A percentile compares a stretch with the other conserved stretches of the same genome.
Evolutionary conservation across 176 grass and related monocot species (phyloP).

Genomic region (Bothriochloa decipiens): DNA sequence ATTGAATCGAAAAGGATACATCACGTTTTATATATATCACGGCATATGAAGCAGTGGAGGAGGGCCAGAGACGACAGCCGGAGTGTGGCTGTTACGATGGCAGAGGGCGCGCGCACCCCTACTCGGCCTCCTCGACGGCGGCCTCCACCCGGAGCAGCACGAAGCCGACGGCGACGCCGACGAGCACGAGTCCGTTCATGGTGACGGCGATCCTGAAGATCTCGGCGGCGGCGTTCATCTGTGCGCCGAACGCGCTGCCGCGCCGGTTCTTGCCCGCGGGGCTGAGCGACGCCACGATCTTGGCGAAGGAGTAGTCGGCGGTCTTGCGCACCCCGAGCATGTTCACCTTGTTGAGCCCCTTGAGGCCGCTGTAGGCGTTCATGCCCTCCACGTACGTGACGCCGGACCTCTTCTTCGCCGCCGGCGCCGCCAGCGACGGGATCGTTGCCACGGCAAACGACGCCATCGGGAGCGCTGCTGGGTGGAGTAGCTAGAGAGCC

Average conservation of each 20-base stretch:
- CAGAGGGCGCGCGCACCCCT: conserved; percentile 7
- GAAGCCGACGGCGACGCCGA: conserved; percentile 92
- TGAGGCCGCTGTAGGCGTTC: conserved; percentile 71
- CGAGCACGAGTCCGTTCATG: conserved; percentile 81
- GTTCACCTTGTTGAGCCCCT: conserved; percentile 61
- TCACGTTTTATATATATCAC: too few relatives aligned
- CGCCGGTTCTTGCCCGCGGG: conserved; percentile 47
- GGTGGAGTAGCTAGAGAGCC: neutral
- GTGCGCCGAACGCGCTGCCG: conserved; percentile 57
- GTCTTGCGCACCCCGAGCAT: conserved; percentile 57
- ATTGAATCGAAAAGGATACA: too few relatives aligned
- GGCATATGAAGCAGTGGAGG: conserved; percentile 12
- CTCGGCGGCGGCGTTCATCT: conserved; percentile 69
- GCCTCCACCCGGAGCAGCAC: conserved; percentile 86
- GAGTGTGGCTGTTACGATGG: neutral
- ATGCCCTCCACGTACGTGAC: conserved; percentile 62
- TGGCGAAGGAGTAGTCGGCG: conserved; percentile 69
- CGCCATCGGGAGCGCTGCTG: neutral
- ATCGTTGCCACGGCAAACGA: conserved; percentile 55
- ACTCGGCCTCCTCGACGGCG: conserved; percentile 73
- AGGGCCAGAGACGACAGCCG: neutral
- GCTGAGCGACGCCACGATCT: conserved; percentile 53
- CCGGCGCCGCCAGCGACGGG: conserved; percentile 40
- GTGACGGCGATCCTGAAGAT: conserved; percentile 82
- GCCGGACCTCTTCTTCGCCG: conserved; percentile 37